These are phyloP conservation scores for Dactylellina leptospora DNA, from an alignment of 2,329 filamentous ascomycete species.

Conservation along the genomic window DNA sequence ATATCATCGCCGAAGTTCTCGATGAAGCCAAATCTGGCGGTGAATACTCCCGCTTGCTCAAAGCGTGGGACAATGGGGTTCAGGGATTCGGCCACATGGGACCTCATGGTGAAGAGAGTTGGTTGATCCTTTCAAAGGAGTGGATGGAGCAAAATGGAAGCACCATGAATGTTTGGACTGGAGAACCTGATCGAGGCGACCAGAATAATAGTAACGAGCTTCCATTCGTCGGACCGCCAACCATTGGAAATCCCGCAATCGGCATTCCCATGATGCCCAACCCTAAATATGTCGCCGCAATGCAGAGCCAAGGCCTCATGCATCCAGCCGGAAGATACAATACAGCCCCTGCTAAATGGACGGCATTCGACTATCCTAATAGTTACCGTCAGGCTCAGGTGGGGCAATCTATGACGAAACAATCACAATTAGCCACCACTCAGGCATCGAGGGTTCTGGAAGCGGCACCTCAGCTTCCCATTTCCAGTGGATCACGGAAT, in stretches of 20 bases:
- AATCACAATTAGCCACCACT: neutral
- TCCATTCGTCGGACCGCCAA: neutral
- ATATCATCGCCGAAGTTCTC: slow-evolving; percentile 33
- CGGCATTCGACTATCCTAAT: neutral
- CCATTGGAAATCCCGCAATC: slow-evolving; percentile 26
- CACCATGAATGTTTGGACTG: slow-evolving; percentile 27
- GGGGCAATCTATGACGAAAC: neutral
- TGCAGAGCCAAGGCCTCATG: neutral
- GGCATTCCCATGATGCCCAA: slow-evolving; percentile 24
- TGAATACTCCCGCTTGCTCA: slow-evolving; percentile 14
- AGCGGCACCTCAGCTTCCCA: neutral
- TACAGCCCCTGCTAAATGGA: neutral
- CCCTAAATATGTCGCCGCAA: neutral
- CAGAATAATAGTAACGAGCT: neutral
- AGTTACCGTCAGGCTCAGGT: too few species aligned
- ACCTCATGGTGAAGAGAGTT: slow-evolving; percentile 23
- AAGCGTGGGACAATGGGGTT: slow-evolving; percentile 8
- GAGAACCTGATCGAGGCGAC: neutral
- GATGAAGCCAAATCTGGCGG: slow-evolving; percentile 49
- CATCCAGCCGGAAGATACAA: neutral
- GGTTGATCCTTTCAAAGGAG: slow-evolving; percentile 21
- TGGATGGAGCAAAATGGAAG: slow-evolving; percentile 21
- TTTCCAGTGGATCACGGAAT: neutral
- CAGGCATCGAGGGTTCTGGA: neutral
- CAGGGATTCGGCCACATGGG: slow-evolving; percentile 30